Evolutionary conservation across 768 basidiomycete genomes (phyloP).

Genomic region (Panellus pusillus): DNA sequence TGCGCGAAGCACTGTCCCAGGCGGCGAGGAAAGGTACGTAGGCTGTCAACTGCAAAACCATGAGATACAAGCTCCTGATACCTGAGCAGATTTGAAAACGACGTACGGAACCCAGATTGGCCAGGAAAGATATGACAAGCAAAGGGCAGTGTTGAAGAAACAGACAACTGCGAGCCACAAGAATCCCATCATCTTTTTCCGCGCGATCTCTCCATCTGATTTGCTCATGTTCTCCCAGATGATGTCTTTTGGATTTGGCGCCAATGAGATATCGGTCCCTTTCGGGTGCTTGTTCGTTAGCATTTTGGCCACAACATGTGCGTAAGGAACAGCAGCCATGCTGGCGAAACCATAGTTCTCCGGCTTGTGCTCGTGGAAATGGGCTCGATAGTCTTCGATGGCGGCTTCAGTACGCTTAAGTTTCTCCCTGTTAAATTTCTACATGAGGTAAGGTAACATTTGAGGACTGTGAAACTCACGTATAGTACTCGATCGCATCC

Average conservation of each 20-base stretch:
- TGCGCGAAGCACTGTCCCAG: conserved; percentile 66
- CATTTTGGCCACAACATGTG: conserved; percentile 63
- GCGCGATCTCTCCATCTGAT: conserved; percentile 61
- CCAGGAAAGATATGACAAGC: conserved; percentile 84
- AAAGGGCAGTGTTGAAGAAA: conserved; percentile 93
- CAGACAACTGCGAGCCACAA: conserved; percentile 74
- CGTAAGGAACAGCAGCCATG: conserved; percentile 66
- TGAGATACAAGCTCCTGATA: conserved; percentile 12
- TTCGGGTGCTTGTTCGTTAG: conserved; percentile 54
- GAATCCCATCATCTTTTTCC: conserved; percentile 77
- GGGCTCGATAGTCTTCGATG: conserved; percentile 52
- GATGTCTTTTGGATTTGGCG: conserved; percentile 81
- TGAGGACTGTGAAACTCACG: conserved; percentile 45
- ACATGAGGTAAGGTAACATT: not conserved
- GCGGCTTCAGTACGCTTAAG: conserved; percentile 66
- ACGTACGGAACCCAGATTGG: conserved; percentile 79
- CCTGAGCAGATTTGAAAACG: not conserved
- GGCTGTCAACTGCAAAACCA: conserved; percentile 46
- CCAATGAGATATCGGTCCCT: conserved; percentile 54
- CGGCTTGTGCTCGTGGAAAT: conserved; percentile 55
- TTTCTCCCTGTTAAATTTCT: conserved; percentile 38
- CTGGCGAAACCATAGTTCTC: conserved; percentile 75
- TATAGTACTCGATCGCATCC: conserved; percentile 94
- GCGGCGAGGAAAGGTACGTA: conserved; percentile 74
- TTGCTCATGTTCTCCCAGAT: conserved; percentile 91